phyloP scores from a whole-genome alignment of 2,329 filamentous ascomycete genomes.

The Fusarium vanettenii region DNA sequence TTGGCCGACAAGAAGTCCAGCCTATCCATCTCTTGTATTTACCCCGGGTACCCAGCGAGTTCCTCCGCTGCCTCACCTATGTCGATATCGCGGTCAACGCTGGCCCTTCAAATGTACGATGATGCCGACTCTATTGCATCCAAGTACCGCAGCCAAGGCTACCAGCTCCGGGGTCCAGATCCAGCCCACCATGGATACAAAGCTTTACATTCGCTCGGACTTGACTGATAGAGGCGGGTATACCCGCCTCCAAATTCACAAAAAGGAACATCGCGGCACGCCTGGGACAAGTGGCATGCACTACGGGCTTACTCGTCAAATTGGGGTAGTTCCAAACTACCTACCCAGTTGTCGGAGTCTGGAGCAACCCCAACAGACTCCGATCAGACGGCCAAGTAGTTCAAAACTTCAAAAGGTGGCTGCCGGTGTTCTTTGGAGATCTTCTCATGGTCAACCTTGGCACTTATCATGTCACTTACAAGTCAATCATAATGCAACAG shows the following conservation, averaged over 20 bases:
- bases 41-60: neutral
- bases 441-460: neutral
- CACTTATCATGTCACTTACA: neutral
- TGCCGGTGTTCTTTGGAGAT: neutral
- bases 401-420: neutral
- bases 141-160: neutral
- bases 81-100: neutral
- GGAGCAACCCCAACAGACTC: slow-evolving; percentile 51
- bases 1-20: neutral
- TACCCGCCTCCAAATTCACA: neutral
- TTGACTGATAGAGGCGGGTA: neutral
- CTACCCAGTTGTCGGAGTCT: neutral
- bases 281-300: neutral
- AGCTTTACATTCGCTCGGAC: neutral
- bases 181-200: neutral
- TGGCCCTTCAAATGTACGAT: neutral
- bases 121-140: neutral
- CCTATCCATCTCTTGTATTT: neutral
- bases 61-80: neutral
- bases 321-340: neutral
- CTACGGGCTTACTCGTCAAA: neutral
- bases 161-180: neutral
- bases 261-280: neutral
- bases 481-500: neutral
- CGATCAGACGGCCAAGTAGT: slow-evolving; percentile 56